Conservation (phyloP, 306 rosid genomes). For the Comarum palustre region DNA sequence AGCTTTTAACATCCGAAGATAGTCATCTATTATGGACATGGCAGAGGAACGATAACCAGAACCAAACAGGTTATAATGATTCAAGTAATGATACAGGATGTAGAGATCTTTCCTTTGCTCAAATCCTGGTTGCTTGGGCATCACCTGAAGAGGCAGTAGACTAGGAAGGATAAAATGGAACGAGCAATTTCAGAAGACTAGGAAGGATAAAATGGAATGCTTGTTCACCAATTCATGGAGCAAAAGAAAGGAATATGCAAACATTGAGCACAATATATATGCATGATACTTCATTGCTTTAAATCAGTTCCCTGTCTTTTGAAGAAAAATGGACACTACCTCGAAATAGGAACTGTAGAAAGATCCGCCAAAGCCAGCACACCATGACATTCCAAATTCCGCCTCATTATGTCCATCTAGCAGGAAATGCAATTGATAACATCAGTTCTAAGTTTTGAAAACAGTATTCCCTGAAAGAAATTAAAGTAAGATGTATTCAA, state of each 20-base stretch:
- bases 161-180: no score
- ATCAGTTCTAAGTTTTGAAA: constrained; percentile 3
- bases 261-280: neutral
- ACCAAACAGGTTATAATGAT: constrained; percentile 92
- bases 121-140: constrained; percentile 82
- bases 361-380: constrained; percentile 92
- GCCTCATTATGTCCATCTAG: constrained; percentile 93
- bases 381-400: constrained; percentile 97
- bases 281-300: neutral
- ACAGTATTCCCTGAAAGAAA: neutral
- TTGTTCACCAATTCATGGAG: neutral
- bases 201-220: neutral
- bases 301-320: neutral
- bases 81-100: constrained; percentile 82
- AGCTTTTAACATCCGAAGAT: constrained; percentile 54
- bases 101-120: constrained; percentile 87
- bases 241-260: neutral
- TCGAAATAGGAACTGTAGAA: constrained; percentile 80
- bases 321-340: constrained; percentile 35
- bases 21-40: constrained; percentile 82
- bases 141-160: constrained; percentile 65
- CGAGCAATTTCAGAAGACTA: no score
- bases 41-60: constrained; percentile 84
- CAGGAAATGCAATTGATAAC: constrained; percentile 19
- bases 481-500: neutral